These are phyloP conservation scores for Ramalina intermedia DNA, from an alignment of 495 filamentous ascomycete species.

Conservation along the genomic window DNA sequence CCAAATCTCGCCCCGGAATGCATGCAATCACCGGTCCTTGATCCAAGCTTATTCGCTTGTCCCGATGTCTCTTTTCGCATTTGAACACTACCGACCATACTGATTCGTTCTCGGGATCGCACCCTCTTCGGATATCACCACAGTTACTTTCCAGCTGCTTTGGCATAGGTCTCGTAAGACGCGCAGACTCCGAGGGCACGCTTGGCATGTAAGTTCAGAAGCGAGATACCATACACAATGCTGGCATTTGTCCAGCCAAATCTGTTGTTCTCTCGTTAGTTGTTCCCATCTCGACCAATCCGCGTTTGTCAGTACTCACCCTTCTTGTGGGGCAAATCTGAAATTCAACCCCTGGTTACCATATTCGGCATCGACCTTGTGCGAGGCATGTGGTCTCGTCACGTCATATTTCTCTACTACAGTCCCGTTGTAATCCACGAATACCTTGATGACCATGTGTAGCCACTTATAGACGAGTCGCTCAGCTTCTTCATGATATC, in stretches of 20 bases:
- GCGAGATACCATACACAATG: conserved; percentile 76
- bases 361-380: conserved; percentile 90
- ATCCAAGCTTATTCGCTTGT: too few relatives aligned
- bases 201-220: conserved; percentile 70
- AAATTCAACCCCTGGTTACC: conserved; percentile 92
- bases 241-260: conserved; percentile 99
- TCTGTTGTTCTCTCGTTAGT: conserved; percentile 33
- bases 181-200: conserved; percentile 75
- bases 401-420: conserved; percentile 99
- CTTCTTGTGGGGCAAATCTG: conserved; percentile 86
- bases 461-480: conserved; percentile 87
- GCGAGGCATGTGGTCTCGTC: conserved; percentile 72
- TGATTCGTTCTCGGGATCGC: too few relatives aligned
- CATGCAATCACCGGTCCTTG: too few relatives aligned
- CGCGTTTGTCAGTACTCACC: conserved; percentile 43
- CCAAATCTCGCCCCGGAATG: too few relatives aligned
- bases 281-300: conserved; percentile 1
- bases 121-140: too few relatives aligned
- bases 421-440: conserved; percentile 93
- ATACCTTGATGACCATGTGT: conserved; percentile 93
- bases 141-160: neutral
- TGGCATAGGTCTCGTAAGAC: conserved; percentile 52
- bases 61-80: too few relatives aligned
- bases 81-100: too few relatives aligned
- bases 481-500: conserved; percentile 78